phyloP scores from a whole-genome alignment of 1,139 yeast species.

The Meyerozyma athensensis region DNA sequence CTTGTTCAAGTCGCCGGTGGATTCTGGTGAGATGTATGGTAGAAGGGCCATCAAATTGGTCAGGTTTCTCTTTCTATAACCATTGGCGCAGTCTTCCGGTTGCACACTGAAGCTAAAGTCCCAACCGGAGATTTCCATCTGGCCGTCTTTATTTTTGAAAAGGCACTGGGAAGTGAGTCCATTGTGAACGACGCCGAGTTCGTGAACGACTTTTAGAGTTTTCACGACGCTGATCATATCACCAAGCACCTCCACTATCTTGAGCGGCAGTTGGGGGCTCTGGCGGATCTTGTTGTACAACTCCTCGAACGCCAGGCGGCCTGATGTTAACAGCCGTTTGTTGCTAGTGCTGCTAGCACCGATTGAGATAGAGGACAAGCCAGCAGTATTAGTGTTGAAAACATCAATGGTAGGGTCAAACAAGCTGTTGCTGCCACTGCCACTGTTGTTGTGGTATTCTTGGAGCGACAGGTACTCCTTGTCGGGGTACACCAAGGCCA shows the following conservation, averaged over 20 bases:
- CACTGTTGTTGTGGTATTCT: constrained; percentile 11
- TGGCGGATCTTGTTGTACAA: constrained; percentile 11
- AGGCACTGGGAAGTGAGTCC: constrained; percentile 41
- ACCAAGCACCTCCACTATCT: constrained; percentile 27
- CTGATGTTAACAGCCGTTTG: background rate
- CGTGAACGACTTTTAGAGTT: constrained; percentile 36
- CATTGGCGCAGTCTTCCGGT: constrained; percentile 38
- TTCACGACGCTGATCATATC: constrained; percentile 31
- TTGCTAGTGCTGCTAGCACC: constrained; percentile 2
- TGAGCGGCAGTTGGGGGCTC: constrained; percentile 17
- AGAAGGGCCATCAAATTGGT: constrained; percentile 31
- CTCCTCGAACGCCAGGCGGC: constrained; percentile 7
- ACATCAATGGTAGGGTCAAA: background rate
- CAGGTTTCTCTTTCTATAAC: constrained; percentile 27
- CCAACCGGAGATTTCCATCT: constrained; percentile 45
- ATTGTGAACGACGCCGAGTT: constrained; percentile 45
- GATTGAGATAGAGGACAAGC: background rate
- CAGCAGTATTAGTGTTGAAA: background rate
- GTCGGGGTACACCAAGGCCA: constrained; percentile 26
- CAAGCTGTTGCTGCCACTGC: background rate
- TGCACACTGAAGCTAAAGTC: constrained; percentile 44
- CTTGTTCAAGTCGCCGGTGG: constrained; percentile 37
- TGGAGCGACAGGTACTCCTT: constrained; percentile 19
- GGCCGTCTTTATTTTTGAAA: constrained; percentile 26
- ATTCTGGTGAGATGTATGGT: constrained; percentile 52